phyloP scores from a whole-genome alignment of 2,329 filamentous ascomycete species.

The Penicillium sp. region DNA sequence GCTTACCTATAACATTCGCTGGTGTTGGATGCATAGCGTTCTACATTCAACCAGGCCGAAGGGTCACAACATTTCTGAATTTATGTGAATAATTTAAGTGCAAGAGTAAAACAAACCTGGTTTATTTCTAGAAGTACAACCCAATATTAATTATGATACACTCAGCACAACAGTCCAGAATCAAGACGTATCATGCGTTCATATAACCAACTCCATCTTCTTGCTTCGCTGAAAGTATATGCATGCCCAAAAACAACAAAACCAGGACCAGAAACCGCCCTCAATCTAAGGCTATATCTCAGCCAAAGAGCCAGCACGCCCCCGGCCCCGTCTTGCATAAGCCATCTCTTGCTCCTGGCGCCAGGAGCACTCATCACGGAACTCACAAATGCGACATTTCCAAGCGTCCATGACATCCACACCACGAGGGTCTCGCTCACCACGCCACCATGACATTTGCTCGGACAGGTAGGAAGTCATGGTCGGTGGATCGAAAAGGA shows the following conservation, averaged over 20 bases:
- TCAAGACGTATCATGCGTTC: neutral
- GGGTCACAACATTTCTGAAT: too few relatives aligned
- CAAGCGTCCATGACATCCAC: constrained; percentile 83
- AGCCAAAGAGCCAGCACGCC: constrained; percentile 14
- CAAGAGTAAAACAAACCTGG: neutral
- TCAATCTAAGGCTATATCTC: constrained; percentile 9
- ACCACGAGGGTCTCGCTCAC: constrained; percentile 69
- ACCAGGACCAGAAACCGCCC: neutral
- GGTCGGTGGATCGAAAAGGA: constrained; percentile 65
- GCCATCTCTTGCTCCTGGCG: constrained; percentile 68
- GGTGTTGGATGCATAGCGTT: too few relatives aligned
- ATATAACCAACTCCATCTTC: neutral
- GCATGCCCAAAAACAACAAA: neutral
- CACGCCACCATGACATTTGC: constrained; percentile 87
- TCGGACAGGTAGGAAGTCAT: constrained; percentile 67
- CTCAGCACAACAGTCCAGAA: neutral
- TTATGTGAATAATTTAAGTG: too few relatives aligned
- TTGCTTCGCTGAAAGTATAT: neutral
- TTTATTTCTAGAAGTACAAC: neutral
- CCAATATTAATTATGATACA: neutral
- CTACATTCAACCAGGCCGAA: too few relatives aligned
- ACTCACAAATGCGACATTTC: constrained; percentile 86
- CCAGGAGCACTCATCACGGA: constrained; percentile 78
- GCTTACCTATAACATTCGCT: too few relatives aligned
- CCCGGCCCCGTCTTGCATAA: constrained; percentile 36